Base-by-base conservation (phyloP, 2,329 filamentous ascomycete genomes). In the Salinomyces thailandicus region DNA sequence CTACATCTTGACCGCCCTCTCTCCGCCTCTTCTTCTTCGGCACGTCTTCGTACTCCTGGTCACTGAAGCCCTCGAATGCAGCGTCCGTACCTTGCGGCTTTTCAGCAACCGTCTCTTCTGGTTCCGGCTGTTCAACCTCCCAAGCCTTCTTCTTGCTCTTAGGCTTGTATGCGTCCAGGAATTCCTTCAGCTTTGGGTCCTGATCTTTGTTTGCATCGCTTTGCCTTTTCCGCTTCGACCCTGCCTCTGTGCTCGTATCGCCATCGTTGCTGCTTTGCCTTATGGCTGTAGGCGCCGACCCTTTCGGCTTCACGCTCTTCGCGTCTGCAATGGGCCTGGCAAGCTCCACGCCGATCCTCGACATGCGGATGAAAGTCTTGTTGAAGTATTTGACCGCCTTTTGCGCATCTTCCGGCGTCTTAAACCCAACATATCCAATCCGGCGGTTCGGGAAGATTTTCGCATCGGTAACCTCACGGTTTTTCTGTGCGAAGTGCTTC, bases 371-470 rank as follows among this genome's bases (percentile, higher is more conserved):
- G 63, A 86, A 98, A 45, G 87, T 81, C 59, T 77, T 85, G 69
- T 98, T 87, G 71, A 95, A 95, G 67, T 94, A 93, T 62, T 84
- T 87, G 58, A 93, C 82, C 30, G 91, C 89, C 55, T 79, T 75
- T 39, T 75, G 69, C 38, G 91, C 91, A 57, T 85, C 81, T 44
- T 89, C 77, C 11, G 81, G 68, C 35, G 75, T 83, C 64, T 84
- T 87, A 70, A 89, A 96, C 45, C 91, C 91, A 42, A 98, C 77
- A 71, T 94, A 98, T 51, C 87, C 91, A 62, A 98, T 95, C 50
- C 87, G 77, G 53, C 91, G 77, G 54, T 86, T 79, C 5, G 85
- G 76, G 56, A 96, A 84, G 57, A 95, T 75, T 71, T 93, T 93
- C 52, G 86, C 76, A 64, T 98, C 91, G 36, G 89, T 96, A 56